Evolutionary conservation across 148 eudicot species (phyloP).

Genomic region (Silene latifolia): DNA sequence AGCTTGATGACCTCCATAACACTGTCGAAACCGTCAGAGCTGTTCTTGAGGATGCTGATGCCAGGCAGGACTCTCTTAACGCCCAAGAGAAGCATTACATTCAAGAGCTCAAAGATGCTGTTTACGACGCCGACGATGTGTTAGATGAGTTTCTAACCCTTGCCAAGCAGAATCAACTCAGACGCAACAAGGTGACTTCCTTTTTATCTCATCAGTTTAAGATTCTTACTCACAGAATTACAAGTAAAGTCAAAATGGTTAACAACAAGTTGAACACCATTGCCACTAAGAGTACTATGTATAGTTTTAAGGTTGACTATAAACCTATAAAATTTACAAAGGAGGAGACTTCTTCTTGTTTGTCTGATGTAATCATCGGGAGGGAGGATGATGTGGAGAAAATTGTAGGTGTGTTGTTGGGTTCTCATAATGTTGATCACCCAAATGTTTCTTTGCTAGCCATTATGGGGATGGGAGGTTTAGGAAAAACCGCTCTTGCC

Average conservation of each 20-base stretch:
- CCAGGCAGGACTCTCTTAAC: neutral
- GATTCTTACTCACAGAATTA: no score
- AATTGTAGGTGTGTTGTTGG: slow-evolving; percentile 13
- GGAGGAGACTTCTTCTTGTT: no score
- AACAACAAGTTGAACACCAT: no score
- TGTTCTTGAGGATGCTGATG: slow-evolving; percentile 20
- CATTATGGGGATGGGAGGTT: slow-evolving; percentile 35
- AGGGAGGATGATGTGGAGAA: no score
- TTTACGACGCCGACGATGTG: slow-evolving; percentile 26
- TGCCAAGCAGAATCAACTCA: no score
- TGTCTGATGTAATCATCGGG: no score
- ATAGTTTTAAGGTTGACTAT: no score
- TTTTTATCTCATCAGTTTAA: no score
- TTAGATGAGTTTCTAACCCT: slow-evolving; percentile 23
- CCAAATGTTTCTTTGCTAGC: slow-evolving; percentile 21
- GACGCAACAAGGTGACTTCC: no score
- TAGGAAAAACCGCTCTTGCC: slow-evolving; percentile 37
- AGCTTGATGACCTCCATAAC: slow-evolving; percentile 19
- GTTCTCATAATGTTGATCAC: neutral
- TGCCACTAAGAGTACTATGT: no score
- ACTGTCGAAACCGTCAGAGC: slow-evolving; percentile 21
- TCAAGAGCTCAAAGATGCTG: slow-evolving; percentile 19
- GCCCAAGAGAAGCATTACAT: slow-evolving; percentile 1
- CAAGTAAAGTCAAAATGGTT: no score
- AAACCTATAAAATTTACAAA: no score